A percentile compares a stretch with the other conserved stretches of the same genome.
Evolutionary conservation across 306 rosid genomes (phyloP).

Genomic region (Rosa rugosa): DNA sequence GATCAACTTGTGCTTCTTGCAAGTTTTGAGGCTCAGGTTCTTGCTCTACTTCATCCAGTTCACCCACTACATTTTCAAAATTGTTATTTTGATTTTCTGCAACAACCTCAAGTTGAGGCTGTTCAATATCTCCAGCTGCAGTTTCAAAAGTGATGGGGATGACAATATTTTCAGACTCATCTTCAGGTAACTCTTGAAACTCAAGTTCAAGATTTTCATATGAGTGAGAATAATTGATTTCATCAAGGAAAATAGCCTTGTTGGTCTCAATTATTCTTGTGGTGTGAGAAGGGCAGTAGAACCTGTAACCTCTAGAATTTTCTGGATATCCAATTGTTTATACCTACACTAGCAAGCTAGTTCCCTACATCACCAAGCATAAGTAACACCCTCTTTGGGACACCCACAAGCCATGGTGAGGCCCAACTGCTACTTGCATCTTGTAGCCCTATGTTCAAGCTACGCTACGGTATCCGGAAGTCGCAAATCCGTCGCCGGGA

Average conservation of each 20-base stretch:
- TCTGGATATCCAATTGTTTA: no score
- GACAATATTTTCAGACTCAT: background rate
- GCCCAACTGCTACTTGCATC: no score
- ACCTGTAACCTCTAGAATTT: background rate
- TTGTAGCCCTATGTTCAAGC: no score
- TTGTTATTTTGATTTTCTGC: background rate
- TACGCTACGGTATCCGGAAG: no score
- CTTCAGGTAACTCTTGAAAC: background rate
- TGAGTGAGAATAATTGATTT: background rate
- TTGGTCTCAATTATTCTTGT: background rate
- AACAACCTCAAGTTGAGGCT: background rate
- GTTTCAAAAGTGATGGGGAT: background rate
- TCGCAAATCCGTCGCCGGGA: no score
- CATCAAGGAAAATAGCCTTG: background rate
- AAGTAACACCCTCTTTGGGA: no score
- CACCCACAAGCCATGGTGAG: no score
- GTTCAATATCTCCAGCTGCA: background rate
- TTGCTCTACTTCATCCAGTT: background rate
- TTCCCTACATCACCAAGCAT: no score
- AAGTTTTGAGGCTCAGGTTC: background rate
- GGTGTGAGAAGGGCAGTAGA: background rate
- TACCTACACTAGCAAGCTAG: no score
- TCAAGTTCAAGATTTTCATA: background rate
- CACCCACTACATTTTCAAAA: background rate
- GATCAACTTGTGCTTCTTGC: background rate